Evolutionary conservation across 768 basidiomycete genomes (phyloP), one percentile per base, ranked within the genome.

Genomic region (Leccinum imitatum): DNA sequence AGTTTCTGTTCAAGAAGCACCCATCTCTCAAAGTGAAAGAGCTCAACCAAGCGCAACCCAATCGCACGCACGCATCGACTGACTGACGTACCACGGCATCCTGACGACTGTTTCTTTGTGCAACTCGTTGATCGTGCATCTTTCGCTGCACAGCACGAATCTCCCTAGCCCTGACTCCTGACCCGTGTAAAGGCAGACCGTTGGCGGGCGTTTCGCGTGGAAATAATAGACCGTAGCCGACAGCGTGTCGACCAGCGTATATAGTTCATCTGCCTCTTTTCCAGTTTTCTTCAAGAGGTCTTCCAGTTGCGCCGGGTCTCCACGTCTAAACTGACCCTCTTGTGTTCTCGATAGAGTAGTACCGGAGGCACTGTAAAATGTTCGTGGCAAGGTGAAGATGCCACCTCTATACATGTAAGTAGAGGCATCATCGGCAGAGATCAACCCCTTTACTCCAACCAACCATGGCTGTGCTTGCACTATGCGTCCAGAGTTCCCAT

Each of bases 141-240:
- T 44, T 44, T 70, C 71, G 4, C 61, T 61, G 23, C 66, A 70
- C 53, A 71, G 31, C 48, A 66, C 56, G 17, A 63, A 70, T 21
- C 67, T 61, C 27, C 69, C 67, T 47, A 69, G 44, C 35, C 69
- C 69, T 0, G 63, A 59, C 33, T 69, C 63, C 7, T 56, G 55
- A 21, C 68, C 65, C 6, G 63, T 63, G 52, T 53, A 69, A 30
- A 69, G 47, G 50, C 68, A 69, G 3, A 69, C 68, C 3, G 66
- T 70, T n/a, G 71, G 69, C 1, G 68, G 65, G 27, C 50, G 59
- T 1, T 41, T 50, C 7, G 68, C 66, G 7, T 54, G 59, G 64
- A 73, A 71, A 50, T 66, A 70, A 39, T 70, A 72, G 6, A 70
- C n/a, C 3, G 61, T 68, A 4, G 60, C 54, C 2, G 69, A 72